phyloP scores from a whole-genome alignment of 2,329 filamentous ascomycete species.

The Ophiocordyceps camponoti-floridani region DNA sequence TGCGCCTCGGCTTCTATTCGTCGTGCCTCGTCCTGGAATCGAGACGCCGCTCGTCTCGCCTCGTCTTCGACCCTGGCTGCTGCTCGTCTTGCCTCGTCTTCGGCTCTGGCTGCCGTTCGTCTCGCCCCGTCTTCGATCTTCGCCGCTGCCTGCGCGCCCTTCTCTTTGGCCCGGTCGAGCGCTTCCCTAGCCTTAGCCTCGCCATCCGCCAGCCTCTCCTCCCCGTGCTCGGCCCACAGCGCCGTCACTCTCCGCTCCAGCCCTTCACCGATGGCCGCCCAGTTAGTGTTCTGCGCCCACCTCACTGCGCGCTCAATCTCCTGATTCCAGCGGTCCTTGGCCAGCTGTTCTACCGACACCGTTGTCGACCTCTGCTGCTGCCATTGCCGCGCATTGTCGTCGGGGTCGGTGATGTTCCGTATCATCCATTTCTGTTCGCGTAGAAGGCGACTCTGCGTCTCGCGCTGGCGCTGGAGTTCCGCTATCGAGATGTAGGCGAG shows the following conservation, averaged over 20 bases:
- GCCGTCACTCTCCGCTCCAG: slow-evolving; percentile 30
- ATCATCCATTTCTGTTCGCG: slow-evolving; percentile 38
- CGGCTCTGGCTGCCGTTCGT: slow-evolving; percentile 9
- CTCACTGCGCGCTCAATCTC: slow-evolving; percentile 50
- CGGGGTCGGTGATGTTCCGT: slow-evolving; percentile 30
- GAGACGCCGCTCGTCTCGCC: slow-evolving; percentile 10
- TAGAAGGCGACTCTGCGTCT: slow-evolving; percentile 35
- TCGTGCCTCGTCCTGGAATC: slow-evolving; percentile 7
- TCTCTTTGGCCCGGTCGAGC: slow-evolving; percentile 12
- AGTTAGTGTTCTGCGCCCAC: slow-evolving; percentile 49
- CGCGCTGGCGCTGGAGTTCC: slow-evolving; percentile 50
- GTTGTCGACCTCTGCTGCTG: slow-evolving; percentile 31
- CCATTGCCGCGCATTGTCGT: neutral
- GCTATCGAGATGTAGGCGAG: slow-evolving; percentile 55
- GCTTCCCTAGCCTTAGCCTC: slow-evolving; percentile 23
- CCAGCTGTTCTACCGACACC: slow-evolving; percentile 4
- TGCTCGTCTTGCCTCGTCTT: slow-evolving; percentile 7
- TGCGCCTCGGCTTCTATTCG: slow-evolving; percentile 10
- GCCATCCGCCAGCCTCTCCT: slow-evolving; percentile 27
- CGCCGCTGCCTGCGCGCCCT: slow-evolving; percentile 10
- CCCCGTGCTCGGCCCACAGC: slow-evolving; percentile 25
- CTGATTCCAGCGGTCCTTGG: slow-evolving; percentile 64
- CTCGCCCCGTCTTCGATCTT: slow-evolving; percentile 6
- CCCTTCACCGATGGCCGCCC: slow-evolving; percentile 40
- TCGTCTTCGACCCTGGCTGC: slow-evolving; percentile 12